Evolutionary conservation across 306 rosid genomes (phyloP).

Genomic region (Dalbergia cultrata): DNA sequence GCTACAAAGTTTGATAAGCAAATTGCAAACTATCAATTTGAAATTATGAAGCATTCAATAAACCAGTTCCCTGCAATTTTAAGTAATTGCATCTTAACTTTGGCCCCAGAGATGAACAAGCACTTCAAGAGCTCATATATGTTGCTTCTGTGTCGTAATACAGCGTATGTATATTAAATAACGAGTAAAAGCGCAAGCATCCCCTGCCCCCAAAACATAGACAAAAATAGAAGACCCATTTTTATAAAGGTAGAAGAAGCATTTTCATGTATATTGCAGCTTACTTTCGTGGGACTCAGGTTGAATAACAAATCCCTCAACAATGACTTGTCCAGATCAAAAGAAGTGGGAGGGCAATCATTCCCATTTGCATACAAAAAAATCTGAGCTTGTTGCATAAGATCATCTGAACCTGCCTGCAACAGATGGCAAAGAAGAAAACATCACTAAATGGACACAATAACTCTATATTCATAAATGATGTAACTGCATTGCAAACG

Average conservation of each 20-base stretch:
- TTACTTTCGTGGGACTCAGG: constrained; percentile 90
- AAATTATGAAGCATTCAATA: constrained; percentile 3
- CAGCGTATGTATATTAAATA: background rate
- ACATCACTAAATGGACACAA: constrained; percentile 15
- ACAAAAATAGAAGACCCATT: too few relatives aligned
- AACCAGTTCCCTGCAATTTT: constrained; percentile 14
- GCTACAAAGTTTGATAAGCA: background rate
- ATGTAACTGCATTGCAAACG: constrained; percentile 1
- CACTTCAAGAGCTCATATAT: background rate
- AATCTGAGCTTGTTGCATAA: constrained; percentile 87
- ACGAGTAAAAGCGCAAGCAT: background rate
- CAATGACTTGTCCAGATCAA: constrained; percentile 77
- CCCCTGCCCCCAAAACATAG: background rate
- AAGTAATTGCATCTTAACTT: background rate
- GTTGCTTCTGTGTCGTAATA: background rate
- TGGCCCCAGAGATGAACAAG: constrained; percentile 5
- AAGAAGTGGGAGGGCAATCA: constrained; percentile 84
- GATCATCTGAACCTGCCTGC: constrained; percentile 86
- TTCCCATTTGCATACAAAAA: constrained; percentile 89
- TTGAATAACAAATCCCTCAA: constrained; percentile 88
- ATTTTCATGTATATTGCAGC: constrained; percentile 1
- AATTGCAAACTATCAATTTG: background rate
- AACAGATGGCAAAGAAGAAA: constrained; percentile 46
- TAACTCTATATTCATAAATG: constrained; percentile 8
- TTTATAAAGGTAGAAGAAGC: background rate